phyloP scores from a whole-genome alignment of 805 yeast species.

The Teunomyces tritomae region DNA sequence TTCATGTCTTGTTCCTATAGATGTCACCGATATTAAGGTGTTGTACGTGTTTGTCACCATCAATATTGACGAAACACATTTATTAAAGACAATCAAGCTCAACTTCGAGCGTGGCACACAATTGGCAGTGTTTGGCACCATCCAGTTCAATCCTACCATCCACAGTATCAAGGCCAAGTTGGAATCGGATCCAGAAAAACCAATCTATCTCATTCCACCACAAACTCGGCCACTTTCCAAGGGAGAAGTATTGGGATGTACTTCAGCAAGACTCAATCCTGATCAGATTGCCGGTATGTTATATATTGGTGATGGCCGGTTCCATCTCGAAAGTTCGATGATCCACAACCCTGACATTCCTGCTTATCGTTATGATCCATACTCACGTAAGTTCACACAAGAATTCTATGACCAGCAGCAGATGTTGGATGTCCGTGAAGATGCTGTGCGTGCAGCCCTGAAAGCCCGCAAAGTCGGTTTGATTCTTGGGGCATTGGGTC shows the following conservation, averaged over 20 bases:
- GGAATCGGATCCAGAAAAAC: slow-evolving; percentile 45
- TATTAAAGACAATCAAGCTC: slow-evolving; percentile 68
- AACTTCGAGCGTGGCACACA: slow-evolving; percentile 65
- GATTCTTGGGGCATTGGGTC: slow-evolving; percentile 88
- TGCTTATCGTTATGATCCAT: slow-evolving; percentile 94
- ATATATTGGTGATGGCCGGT: slow-evolving; percentile 94
- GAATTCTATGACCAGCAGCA: slow-evolving; percentile 88
- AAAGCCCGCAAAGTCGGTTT: slow-evolving; percentile 70
- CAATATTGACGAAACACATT: slow-evolving; percentile 77
- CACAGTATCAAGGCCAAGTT: slow-evolving; percentile 70
- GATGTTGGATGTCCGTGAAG: slow-evolving; percentile 67
- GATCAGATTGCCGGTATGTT: slow-evolving; percentile 74
- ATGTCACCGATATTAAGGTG: slow-evolving; percentile 85
- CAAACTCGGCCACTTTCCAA: slow-evolving; percentile 90
- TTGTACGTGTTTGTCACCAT: slow-evolving; percentile 95
- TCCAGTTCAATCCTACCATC: slow-evolving; percentile 93
- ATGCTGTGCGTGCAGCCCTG: slow-evolving; percentile 66
- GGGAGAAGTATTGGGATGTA: slow-evolving; percentile 96
- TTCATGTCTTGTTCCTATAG: slow-evolving; percentile 94
- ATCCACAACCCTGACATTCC: slow-evolving; percentile 92
- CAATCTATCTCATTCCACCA: slow-evolving; percentile 73
- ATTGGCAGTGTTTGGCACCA: slow-evolving; percentile 89
- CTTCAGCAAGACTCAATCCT: slow-evolving; percentile 75
- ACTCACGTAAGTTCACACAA: slow-evolving; percentile 83
- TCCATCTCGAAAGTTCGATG: slow-evolving; percentile 94